Percentiles rank a stretch among this genome's conserved stretches.
Conservation (phyloP, 164 flowering plant genomes). For the Piper longum region DNA sequence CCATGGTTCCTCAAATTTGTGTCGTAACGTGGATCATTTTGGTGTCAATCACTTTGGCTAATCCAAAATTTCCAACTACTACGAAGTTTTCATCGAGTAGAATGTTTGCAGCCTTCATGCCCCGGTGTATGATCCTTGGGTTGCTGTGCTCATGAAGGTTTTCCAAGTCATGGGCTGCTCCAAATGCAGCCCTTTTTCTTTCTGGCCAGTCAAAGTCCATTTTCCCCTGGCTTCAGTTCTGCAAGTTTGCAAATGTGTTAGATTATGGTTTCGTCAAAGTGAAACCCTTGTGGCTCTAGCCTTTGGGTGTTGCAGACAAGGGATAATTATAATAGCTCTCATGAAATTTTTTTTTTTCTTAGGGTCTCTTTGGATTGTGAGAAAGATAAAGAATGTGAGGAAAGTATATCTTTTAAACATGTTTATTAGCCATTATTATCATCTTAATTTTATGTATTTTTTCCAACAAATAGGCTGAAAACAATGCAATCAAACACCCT, state of each 20-base stretch:
- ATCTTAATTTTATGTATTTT: neutral
- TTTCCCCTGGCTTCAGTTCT: slow-evolving; percentile 29
- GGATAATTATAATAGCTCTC: too few species aligned
- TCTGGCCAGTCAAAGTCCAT: slow-evolving; percentile 43
- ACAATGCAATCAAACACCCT: neutral
- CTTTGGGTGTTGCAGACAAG: too few species aligned
- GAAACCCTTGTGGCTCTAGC: too few species aligned
- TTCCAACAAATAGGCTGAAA: neutral
- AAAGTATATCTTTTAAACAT: too few species aligned
- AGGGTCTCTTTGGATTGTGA: too few species aligned
- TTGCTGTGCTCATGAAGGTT: slow-evolving; percentile 54
- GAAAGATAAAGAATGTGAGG: too few species aligned
- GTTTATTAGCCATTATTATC: too few species aligned
- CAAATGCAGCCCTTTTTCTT: slow-evolving; percentile 40
- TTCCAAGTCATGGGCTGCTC: slow-evolving; percentile 42
- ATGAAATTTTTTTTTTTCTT: too few species aligned
- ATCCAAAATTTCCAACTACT: slow-evolving; percentile 52
- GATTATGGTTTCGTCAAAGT: too few species aligned
- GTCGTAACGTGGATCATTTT: slow-evolving; percentile 45
- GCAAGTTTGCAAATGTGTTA: neutral
- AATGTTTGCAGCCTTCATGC: slow-evolving; percentile 54
- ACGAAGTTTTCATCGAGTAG: slow-evolving; percentile 43
- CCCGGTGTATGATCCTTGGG: slow-evolving; percentile 51
- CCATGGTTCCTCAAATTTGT: slow-evolving; percentile 51
- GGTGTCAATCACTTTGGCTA: slow-evolving; percentile 38